Percentiles rank a stretch among this genome's conserved stretches.
Evolutionary conservation across 768 basidiomycete species (phyloP).

Genomic region (Pleurotus giganteus): DNA sequence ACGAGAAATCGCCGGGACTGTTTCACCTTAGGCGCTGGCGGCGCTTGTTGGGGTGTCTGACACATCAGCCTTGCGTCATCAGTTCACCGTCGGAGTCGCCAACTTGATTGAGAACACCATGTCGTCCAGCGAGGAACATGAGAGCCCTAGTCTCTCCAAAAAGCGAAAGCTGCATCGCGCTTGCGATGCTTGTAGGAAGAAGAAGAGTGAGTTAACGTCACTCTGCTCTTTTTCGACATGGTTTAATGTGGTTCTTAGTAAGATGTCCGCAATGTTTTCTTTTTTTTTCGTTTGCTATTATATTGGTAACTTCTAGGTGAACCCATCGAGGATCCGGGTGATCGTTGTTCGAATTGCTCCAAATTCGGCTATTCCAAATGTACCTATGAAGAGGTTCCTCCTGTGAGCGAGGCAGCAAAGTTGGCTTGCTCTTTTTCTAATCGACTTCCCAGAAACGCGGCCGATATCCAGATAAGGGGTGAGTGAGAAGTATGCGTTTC

Average conservation of each 20-base stretch:
- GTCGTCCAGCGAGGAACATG: too few species aligned
- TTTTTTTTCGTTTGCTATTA: neutral
- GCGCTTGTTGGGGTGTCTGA: too few species aligned
- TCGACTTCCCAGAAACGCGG: constrained; percentile 45
- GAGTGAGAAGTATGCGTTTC: too few species aligned
- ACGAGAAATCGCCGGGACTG: too few species aligned
- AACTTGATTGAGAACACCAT: too few species aligned
- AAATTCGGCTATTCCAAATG: constrained; percentile 53
- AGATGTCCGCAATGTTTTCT: constrained; percentile 34
- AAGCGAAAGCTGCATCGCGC: constrained; percentile 36
- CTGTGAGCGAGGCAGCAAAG: constrained; percentile 28
- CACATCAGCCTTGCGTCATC: too few species aligned
- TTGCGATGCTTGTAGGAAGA: constrained; percentile 71
- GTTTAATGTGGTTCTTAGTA: constrained; percentile 23
- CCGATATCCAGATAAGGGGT: constrained; percentile 68
- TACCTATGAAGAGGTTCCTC: constrained; percentile 66
- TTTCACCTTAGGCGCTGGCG: too few species aligned
- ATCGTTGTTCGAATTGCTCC: constrained; percentile 60
- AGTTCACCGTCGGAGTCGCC: too few species aligned
- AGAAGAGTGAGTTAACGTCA: constrained; percentile 54
- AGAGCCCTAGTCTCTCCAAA: too few species aligned
- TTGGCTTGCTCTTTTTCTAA: neutral
- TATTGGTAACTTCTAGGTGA: constrained; percentile 49
- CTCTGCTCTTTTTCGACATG: constrained; percentile 5
- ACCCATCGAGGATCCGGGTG: constrained; percentile 62